Evolutionary conservation across 2,329 filamentous ascomycete species (phyloP).

Genomic region (Leptodontidium sp.): DNA sequence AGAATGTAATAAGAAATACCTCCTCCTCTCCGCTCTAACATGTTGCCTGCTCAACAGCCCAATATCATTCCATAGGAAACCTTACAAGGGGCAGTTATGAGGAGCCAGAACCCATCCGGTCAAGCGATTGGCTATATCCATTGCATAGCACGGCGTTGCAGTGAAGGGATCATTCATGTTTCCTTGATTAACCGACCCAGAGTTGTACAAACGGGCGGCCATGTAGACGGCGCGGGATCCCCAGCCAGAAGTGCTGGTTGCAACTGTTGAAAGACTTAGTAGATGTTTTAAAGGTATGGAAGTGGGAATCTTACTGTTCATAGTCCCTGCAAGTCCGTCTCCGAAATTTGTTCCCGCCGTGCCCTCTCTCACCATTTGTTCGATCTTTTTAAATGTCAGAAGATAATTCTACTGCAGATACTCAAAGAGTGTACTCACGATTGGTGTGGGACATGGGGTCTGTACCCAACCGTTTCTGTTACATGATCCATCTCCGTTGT

Average conservation of each 20-base stretch:
- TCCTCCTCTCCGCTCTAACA: too few relatives aligned
- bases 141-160: background rate
- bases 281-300: background rate
- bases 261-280: background rate
- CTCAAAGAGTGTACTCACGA: background rate
- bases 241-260: background rate
- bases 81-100: background rate
- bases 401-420: background rate
- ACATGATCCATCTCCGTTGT: background rate
- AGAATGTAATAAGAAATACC: too few relatives aligned
- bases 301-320: background rate
- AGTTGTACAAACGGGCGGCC: background rate
- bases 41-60: too few relatives aligned
- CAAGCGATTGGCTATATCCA: slow-evolving; percentile 1
- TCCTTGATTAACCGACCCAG: background rate
- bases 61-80: too few relatives aligned
- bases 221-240: background rate
- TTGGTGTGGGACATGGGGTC: background rate
- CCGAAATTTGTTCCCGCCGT: background rate
- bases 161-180: background rate
- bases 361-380: background rate
- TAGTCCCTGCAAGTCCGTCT: background rate
- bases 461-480: background rate
- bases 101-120: background rate
- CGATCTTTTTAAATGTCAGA: background rate